These are phyloP conservation scores for Combretum micranthum DNA, from an alignment of 345 rosid genomes.

Conservation along the genomic window DNA sequence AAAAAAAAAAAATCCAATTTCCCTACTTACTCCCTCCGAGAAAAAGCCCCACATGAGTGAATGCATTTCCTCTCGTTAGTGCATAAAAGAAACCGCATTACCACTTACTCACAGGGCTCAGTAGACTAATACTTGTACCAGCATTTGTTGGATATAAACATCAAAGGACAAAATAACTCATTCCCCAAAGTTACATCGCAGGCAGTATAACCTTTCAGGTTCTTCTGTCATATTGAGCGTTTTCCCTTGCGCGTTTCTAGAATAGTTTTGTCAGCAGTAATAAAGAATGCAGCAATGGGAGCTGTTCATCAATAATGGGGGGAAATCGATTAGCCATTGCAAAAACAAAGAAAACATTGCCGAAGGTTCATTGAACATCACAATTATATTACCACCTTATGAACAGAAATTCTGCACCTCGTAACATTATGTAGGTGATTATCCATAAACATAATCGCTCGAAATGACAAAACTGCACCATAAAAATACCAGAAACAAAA, in stretches of 20 bases:
- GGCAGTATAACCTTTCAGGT: neutral
- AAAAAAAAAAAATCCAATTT: too few species aligned
- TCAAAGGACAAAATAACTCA: too few species aligned
- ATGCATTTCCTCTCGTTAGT: too few species aligned
- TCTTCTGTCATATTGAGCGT: conserved; percentile 23
- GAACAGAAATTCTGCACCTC: neutral
- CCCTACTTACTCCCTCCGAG: too few species aligned
- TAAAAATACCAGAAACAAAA: neutral
- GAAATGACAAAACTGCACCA: neutral
- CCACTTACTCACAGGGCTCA: too few species aligned
- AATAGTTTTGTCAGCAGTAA: conserved; percentile 55
- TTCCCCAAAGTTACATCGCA: neutral
- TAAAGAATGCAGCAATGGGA: conserved; percentile 46
- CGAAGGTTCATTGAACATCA: neutral
- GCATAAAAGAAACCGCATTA: too few species aligned
- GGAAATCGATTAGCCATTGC: neutral
- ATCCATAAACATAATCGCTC: neutral
- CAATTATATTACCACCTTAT: too few species aligned
- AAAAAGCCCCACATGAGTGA: too few species aligned
- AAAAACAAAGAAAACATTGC: neutral
- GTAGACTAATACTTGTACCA: too few species aligned
- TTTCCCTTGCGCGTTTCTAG: conserved; percentile 51
- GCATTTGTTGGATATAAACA: too few species aligned
- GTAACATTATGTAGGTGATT: neutral
- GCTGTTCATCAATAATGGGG: conserved; percentile 32